Base-by-base conservation (phyloP, 2,329 filamentous ascomycete genomes). In the Sordariomycetes sp. region DNA sequence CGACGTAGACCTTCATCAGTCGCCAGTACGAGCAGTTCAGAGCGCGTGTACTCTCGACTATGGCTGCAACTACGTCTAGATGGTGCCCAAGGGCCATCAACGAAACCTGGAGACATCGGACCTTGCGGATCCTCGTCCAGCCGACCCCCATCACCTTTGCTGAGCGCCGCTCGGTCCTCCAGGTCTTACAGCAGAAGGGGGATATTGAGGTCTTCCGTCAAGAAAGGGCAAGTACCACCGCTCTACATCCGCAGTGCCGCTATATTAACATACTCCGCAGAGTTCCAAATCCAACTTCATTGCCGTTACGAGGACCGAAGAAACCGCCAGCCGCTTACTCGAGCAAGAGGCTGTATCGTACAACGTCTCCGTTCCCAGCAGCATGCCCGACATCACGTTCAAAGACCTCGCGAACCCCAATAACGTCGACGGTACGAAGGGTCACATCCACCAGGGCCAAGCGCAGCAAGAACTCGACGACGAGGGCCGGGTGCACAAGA, bases 81-180 rank as follows among this genome's bases (percentile, higher is more conserved):
- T 35, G 33, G 33, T 18, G 19, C 5, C 33, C n/a, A n/a, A 15
- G 12, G 12, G 33, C 33, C 11, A 30, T 30, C 33, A 36, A 36
- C 21, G 23, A 16, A n/a, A 28, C 43, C 8, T 35, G 48, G 30
- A 18, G 41, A 55, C 54, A 26, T 47, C 63, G 42, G 39, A 61
- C 55, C 61, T 58, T 76, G 21, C 66, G 67, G 38, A 45, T 77
- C 40, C 61, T 59, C 24, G 71, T 75, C 15, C 49, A 54, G n/a
- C 73, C 72, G 11, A 46, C 62, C 10, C 72, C 73, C 9, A 45
- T 55, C n/a, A 68, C 42, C 30, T 66, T 77, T 42, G 58, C 62
- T 20, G 70, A 77, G 51, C 66, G 72, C 6, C 68, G 71, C 17
- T 70, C 70, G 7, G 59, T 77, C 15, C 54, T 77, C 21, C 64